phyloP scores from a whole-genome alignment of 2,329 filamentous ascomycete species.

The Colletotrichum liaoningense region DNA sequence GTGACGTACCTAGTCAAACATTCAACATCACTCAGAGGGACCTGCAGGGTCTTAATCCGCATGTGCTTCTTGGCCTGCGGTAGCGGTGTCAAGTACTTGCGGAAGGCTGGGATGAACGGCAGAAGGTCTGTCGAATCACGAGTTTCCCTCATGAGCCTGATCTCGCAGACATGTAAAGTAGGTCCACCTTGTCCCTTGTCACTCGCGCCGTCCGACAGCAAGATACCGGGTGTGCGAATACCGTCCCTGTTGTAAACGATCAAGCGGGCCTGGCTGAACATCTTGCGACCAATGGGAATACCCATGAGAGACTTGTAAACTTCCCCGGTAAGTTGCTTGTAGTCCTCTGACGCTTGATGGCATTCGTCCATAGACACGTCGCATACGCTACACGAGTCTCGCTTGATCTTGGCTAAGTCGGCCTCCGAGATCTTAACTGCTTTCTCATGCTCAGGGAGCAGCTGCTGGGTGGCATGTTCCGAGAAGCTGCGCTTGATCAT shows the following conservation, averaged over 20 bases:
- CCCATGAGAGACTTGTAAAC: slow-evolving; percentile 80
- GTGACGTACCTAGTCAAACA: slow-evolving; percentile 80
- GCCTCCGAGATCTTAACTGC: slow-evolving; percentile 92
- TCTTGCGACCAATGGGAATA: slow-evolving; percentile 85
- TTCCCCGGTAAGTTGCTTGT: slow-evolving; percentile 81
- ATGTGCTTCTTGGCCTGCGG: slow-evolving; percentile 76
- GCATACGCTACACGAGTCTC: slow-evolving; percentile 85
- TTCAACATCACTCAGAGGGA: slow-evolving; percentile 84
- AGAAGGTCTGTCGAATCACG: slow-evolving; percentile 87
- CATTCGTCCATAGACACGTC: slow-evolving; percentile 83
- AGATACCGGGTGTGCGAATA: slow-evolving; percentile 82
- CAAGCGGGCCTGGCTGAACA: slow-evolving; percentile 81
- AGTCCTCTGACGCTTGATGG: slow-evolving; percentile 85
- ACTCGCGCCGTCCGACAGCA: slow-evolving; percentile 80
- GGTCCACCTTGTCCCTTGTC: slow-evolving; percentile 70
- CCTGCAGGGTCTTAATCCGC: slow-evolving; percentile 73
- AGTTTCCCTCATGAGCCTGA: slow-evolving; percentile 74
- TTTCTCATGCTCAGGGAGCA: slow-evolving; percentile 95
- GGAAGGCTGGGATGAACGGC: slow-evolving; percentile 81
- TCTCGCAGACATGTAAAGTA: slow-evolving; percentile 81
- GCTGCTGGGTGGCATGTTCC: slow-evolving; percentile 94
- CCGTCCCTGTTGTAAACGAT: slow-evolving; percentile 89
- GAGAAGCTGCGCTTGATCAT: slow-evolving; percentile 99
- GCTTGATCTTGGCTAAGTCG: slow-evolving; percentile 89
- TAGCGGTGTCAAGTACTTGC: slow-evolving; percentile 73